A percentile compares a stretch with the other conserved stretches of the same genome.
Conservation (phyloP, 2,329 filamentous ascomycete species). For the Exophiala oligosperma region DNA sequence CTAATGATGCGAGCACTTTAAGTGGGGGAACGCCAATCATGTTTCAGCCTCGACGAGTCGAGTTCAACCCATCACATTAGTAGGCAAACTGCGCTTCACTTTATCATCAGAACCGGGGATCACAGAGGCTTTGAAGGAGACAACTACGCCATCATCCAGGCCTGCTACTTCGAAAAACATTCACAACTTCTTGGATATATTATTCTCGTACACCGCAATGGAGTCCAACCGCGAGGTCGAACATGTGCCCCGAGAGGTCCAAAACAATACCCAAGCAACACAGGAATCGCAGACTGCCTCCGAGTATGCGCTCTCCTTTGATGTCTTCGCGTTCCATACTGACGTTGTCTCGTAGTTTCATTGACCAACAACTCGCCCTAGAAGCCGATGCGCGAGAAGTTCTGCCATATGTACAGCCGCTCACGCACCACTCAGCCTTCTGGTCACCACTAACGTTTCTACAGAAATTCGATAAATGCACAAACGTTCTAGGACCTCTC, state of each 20-base stretch:
- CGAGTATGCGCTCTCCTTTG: slow-evolving; percentile 52
- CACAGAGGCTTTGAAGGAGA: no score
- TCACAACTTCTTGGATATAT: neutral
- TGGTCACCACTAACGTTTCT: slow-evolving; percentile 18
- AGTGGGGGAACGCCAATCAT: neutral
- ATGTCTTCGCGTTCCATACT: neutral
- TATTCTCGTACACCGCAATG: slow-evolving; percentile 1
- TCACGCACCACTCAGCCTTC: neutral
- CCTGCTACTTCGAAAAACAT: neutral
- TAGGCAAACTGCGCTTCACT: no score
- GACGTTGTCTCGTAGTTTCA: slow-evolving; percentile 53
- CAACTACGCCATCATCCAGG: no score
- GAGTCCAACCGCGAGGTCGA: slow-evolving; percentile 13
- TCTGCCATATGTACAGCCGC: slow-evolving; percentile 74
- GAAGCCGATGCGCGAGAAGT: slow-evolving; percentile 95
- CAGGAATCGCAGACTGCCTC: slow-evolving; percentile 71
- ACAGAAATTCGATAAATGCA: slow-evolving; percentile 91
- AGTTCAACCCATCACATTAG: no score
- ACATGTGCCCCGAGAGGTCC: neutral
- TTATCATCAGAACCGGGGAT: no score
- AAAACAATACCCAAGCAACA: slow-evolving; percentile 35
- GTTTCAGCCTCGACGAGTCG: no score
- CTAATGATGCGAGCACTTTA: slow-evolving; percentile 2
- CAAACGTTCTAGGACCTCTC: slow-evolving; percentile 81
- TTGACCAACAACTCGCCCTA: slow-evolving; percentile 82